Conservation (phyloP, 441 rosid genomes). For the Erysimum cheiri region DNA sequence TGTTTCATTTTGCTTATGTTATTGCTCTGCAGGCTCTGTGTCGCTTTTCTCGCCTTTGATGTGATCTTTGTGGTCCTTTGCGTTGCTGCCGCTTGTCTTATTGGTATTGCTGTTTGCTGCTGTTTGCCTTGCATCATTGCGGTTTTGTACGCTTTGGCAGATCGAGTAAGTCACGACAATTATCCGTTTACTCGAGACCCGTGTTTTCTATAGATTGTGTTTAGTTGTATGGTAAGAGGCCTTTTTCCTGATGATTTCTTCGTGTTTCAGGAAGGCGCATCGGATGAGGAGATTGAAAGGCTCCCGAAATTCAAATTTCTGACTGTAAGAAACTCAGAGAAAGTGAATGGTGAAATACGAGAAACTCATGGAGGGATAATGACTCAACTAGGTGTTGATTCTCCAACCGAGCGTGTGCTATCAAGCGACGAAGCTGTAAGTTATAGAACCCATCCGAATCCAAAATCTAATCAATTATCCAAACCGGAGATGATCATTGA, state of each 20-base stretch:
- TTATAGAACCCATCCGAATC: neutral
- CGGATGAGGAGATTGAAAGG: slow-evolving; percentile 64
- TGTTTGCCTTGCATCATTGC: slow-evolving; percentile 79
- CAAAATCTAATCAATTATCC: neutral
- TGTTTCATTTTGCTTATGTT: slow-evolving; percentile 41
- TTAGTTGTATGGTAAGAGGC: neutral
- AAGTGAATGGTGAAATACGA: slow-evolving; percentile 53
- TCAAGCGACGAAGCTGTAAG: slow-evolving; percentile 69
- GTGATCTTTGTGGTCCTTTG: slow-evolving; percentile 67
- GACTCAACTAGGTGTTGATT: slow-evolving; percentile 53
- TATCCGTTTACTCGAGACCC: neutral
- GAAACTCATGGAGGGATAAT: slow-evolving; percentile 58
- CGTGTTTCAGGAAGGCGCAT: slow-evolving; percentile 61
- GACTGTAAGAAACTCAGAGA: slow-evolving; percentile 47
- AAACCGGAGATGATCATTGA: neutral
- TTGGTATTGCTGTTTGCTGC: slow-evolving; percentile 76
- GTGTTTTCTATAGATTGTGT: neutral
- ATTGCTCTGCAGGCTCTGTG: slow-evolving; percentile 62
- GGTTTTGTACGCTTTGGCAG: slow-evolving; percentile 61
- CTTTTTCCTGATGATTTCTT: neutral
- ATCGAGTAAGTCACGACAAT: slow-evolving; percentile 48
- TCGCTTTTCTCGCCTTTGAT: slow-evolving; percentile 69
- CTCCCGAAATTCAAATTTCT: slow-evolving; percentile 60
- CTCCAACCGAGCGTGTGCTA: slow-evolving; percentile 50
- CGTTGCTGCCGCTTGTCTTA: slow-evolving; percentile 59